Conservation (phyloP, 192 early-diverging fungal species). For the Anaeromyces robustus region DNA sequence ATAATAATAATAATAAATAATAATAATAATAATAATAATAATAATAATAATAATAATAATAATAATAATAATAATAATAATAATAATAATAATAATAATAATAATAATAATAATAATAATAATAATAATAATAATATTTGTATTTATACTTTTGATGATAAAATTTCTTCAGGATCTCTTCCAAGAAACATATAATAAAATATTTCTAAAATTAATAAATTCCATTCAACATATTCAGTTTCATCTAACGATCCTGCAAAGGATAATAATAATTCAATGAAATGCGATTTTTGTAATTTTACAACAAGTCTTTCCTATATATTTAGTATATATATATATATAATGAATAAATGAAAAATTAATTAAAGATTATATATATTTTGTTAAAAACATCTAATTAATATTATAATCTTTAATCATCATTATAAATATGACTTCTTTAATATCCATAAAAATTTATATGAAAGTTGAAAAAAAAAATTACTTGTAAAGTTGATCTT, state of each 20-base stretch:
- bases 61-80: background rate
- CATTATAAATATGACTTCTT: no score
- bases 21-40: no score
- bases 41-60: no score
- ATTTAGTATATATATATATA: background rate
- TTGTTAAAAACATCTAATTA: no score
- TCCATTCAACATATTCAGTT: constrained; percentile 43
- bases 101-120: no score
- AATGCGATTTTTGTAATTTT: constrained; percentile 35
- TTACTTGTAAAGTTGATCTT: constrained; percentile 48
- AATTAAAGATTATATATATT: no score
- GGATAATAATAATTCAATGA: constrained; percentile 51
- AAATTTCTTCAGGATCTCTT: constrained; percentile 24
- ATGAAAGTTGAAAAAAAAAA: no score
- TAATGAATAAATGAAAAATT: background rate
- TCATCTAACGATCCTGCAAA: constrained; percentile 47
- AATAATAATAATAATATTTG: background rate
- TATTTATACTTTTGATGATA: background rate
- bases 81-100: no score
- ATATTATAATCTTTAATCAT: constrained; percentile 7
- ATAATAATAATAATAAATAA: no score
- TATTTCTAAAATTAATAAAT: constrained; percentile 40
- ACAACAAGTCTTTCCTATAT: constrained; percentile 34
- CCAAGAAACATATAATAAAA: constrained; percentile 41
- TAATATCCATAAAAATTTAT: no score